Evolutionary conservation across 2,329 filamentous ascomycete genomes (phyloP), one percentile per base, ranked within the genome.

Genomic region (Leptosphaerulina australis): DNA sequence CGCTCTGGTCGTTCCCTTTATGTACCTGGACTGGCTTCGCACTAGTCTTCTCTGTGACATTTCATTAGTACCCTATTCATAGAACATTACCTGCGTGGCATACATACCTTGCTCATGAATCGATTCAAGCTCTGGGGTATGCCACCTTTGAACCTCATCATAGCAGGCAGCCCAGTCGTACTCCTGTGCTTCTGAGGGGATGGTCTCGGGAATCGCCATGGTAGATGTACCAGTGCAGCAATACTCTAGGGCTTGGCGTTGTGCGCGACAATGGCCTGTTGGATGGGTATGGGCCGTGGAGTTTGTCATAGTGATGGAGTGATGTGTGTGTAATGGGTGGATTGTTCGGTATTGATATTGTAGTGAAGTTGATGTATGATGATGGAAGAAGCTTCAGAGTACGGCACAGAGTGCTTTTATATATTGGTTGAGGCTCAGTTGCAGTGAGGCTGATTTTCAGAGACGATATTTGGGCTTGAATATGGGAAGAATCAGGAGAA

Each of bases 221-320:
- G 58, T 59, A 21, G 51, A 60, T 31, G 58, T 51, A 4, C 55
- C 56, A 41, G 44, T 44, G 43, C 46, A 63, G 33, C 56, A 55
- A 20, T 50, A 58, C 41, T 60, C 51, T 44, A 62, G 50, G 14
- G 58, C 59, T 25, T 51, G 53, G 20, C 58, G 63, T 30, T 66
- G 63, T 10, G 64, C 64, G 28, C 63, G 60, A 31, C 62, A 64
- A 55, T 67, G 63, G 35, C 60, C 63, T 21, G 53, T 48, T 45
- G 30, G 41, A n/a, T 21, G 25, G 18, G 25, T 22, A n/a, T 25
- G 41, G 4, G 43, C 11, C 18, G 28, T 36, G 12, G 20, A 29
- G 25, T 3, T 29, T 24, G 18, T 35, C 36, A 40, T 48, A n/a
- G 35, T 22, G 17, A 12, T 17, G 12, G 24, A 15, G n/a, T 8